Evolutionary conservation across 306 rosid species (phyloP), one percentile per base, ranked within the genome.

Genomic region (Vigna mungo): DNA sequence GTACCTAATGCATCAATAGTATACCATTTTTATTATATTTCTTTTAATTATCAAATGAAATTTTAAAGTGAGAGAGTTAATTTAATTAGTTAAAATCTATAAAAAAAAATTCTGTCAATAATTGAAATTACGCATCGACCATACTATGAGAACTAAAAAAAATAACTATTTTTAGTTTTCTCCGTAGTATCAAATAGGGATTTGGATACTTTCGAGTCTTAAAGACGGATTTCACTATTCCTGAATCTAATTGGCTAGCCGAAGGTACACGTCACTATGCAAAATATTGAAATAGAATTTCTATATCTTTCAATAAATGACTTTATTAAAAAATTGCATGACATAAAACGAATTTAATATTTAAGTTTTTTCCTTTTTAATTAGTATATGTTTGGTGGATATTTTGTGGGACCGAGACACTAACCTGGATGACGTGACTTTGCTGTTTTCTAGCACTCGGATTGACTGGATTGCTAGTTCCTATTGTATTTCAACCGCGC

Each of bases 201-300:
- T 76, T 89, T 60, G 89, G 88, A 85, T 84, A 39, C 87, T 74
- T 61, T 76, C 12, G 14, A 17, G 52, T 17, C 68, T 79, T 20
- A 70, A 7, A 37, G 30, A 64, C 59, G 62, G 83, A 65, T 20
- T 43, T 75, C 85, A 85, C 84, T 81, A 51, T 36, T 53, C 46
- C 23, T 43, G 78, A 55, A 2, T 71, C 14, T 68, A 13, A 76
- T 43, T 78, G 87, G 87, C 81, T 21, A 72, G 2, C 68, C 34
- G 36, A 23, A 77, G 32, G 53, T 51, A 44, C 73, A 65, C n/a
- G 32, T 69, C 76, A 68, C 34, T 16, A 8, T 3, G 1, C 51
- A 61, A 7, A 74, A 17, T 61, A 13, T 36, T 53, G 76, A 71
- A 71, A 53, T 13, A 53, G 46, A 68, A 69, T 30, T 16, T 15